Evolutionary conservation across 2,329 filamentous ascomycete genomes (phyloP).

Genomic region (Hirsutella thompsonii): DNA sequence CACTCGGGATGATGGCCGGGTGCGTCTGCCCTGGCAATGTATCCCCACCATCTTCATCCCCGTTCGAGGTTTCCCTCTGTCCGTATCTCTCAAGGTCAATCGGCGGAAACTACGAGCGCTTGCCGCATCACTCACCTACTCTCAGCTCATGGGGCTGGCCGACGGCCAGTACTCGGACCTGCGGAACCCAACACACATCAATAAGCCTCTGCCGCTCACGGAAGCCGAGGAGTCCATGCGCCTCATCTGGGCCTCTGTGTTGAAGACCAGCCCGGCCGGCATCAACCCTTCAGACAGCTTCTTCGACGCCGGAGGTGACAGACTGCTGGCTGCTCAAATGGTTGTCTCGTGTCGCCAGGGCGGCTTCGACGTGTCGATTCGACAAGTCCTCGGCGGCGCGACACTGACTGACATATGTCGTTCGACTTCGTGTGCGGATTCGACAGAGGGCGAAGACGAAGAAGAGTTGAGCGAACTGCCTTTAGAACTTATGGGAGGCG

Average conservation of each 20-base stretch:
- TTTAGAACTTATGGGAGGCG: not conserved
- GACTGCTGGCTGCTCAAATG: conserved; percentile 28
- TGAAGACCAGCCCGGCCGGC: conserved; percentile 22
- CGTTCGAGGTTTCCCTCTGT: conserved; percentile 32
- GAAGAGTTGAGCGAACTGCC: not conserved
- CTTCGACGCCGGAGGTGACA: conserved; percentile 32
- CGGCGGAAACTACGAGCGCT: conserved; percentile 32
- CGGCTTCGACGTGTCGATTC: conserved; percentile 26
- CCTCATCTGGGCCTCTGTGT: conserved; percentile 31
- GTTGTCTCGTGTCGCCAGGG: conserved; percentile 30
- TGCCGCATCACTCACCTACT: conserved; percentile 25
- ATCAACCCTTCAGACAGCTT: conserved; percentile 32
- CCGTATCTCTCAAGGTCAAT: conserved; percentile 36
- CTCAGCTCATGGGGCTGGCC: conserved; percentile 27
- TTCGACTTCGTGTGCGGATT: conserved; percentile 10
- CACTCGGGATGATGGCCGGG: not conserved
- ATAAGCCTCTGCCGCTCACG: conserved; percentile 35
- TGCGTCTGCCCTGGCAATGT: conserved; percentile 23
- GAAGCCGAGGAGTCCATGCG: conserved; percentile 33
- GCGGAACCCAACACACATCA: conserved; percentile 17
- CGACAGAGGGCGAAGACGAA: conserved; percentile 1
- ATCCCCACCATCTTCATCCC: conserved; percentile 37
- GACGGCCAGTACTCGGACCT: conserved; percentile 17
- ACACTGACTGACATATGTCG: conserved; percentile 33
- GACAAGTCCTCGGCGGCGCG: conserved; percentile 26